Conservation (phyloP, 2,329 filamentous ascomycete genomes). For the Colletotrichum higginsianum region DNA sequence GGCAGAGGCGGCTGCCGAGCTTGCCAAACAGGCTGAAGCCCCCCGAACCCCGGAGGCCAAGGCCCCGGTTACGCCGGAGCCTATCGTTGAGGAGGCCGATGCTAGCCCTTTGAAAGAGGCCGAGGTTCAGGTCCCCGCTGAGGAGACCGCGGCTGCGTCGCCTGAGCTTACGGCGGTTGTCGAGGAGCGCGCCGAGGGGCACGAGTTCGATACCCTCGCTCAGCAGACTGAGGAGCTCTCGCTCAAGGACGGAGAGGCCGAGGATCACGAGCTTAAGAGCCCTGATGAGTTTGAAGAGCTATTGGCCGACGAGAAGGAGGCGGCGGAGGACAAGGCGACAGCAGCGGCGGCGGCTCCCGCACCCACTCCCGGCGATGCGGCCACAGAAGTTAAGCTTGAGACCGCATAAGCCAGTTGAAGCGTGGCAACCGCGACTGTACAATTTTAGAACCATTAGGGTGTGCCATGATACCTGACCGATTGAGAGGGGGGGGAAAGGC, state of each 20-base stretch:
- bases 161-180: constrained; percentile 14
- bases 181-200: constrained; percentile 28
- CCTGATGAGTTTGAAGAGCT: constrained; percentile 41
- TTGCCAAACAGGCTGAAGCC: constrained; percentile 42
- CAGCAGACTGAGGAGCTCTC: constrained; percentile 28
- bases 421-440: constrained; percentile 24
- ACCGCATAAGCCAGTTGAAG: constrained; percentile 24
- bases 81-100: constrained; percentile 20
- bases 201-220: constrained; percentile 8
- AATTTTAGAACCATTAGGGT: constrained; percentile 41
- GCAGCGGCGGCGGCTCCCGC: background rate
- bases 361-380: background rate
- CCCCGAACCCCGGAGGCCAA: constrained; percentile 24
- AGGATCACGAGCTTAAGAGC: constrained; percentile 35
- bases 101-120: constrained; percentile 35
- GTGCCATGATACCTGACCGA: constrained; percentile 43
- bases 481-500: constrained; percentile 24
- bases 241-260: constrained; percentile 25
- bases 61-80: constrained; percentile 31
- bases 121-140: constrained; percentile 23
- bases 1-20: constrained; percentile 41
- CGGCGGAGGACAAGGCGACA: constrained; percentile 13
- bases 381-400: constrained; percentile 28
- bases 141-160: constrained; percentile 35
- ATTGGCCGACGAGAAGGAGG: constrained; percentile 26